Evolutionary conservation across 2,329 filamentous ascomycete species (phyloP), one percentile per base, ranked within the genome.

Genomic region (Aspergillus piperis): DNA sequence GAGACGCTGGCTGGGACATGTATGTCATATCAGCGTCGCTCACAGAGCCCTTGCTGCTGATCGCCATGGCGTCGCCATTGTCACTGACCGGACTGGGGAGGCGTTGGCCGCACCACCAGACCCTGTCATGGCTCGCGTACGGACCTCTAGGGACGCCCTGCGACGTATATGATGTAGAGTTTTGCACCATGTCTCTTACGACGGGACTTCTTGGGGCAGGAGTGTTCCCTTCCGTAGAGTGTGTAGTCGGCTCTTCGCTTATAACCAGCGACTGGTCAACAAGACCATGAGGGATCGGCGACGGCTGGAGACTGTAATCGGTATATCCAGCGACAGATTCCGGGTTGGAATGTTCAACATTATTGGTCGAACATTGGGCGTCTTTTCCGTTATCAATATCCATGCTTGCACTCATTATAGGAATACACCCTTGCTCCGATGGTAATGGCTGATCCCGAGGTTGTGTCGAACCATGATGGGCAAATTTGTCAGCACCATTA

Each of bases 81-180:
- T 78, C 75, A 51, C 74, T 78, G 57, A 78, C 73, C 2, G 77
- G 77, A 55, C 76, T 79, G 2, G 76, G 77, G 21, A 77, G 68
- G 32, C 73, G 71, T 47, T 71, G 67, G 32, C 64, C 60, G 19
- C 62, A 62, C 62, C 63, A 69, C 61, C 63, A 68, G 41, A 53
- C 62, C 42, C 61, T 62, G 57, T 64, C 64, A 55, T 48, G 59
- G 42, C 52, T 63, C 47, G 36, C 57, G 25, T 61, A 50, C 38
- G 41, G 25, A 25, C 38, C 48, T 44, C 23, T 15, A 8, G 25
- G 27, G 23, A 30, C 19, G 13, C 41, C 8, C 32, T 13, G 36
- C 25, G 47, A 38, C 51, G 25, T 19, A 23, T n/a, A 25, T 30
- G n/a, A 55, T 39, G 25, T 30, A 32, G 54, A 47, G 2, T 17